Evolutionary conservation across 202 grass and related monocot species (phyloP).

Genomic region (Elaeis oleifera): DNA sequence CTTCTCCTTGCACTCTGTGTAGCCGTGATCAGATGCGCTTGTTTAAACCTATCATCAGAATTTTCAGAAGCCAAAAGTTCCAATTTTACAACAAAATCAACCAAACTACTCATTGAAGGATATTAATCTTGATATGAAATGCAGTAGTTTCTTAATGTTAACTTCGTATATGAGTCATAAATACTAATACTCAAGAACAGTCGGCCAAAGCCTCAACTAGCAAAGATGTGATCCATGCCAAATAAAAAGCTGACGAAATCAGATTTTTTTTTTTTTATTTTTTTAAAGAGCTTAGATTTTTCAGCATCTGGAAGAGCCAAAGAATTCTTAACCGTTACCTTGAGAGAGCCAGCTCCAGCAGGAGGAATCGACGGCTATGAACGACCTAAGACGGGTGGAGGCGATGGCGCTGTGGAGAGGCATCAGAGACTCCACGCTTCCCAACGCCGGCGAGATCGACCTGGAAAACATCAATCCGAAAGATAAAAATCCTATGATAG

Average conservation of each 20-base stretch:
- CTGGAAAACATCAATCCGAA: slow-evolving; percentile 14
- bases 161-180: too few relatives aligned
- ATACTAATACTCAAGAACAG: too few relatives aligned
- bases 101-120: too few relatives aligned
- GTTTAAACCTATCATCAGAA: slow-evolving; percentile 74
- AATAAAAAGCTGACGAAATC: too few relatives aligned
- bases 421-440: slow-evolving; percentile 49
- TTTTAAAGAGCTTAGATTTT: too few relatives aligned
- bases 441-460: slow-evolving; percentile 33
- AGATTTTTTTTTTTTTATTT: too few relatives aligned
- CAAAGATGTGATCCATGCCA: too few relatives aligned
- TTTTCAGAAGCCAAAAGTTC: slow-evolving; percentile 41
- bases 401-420: slow-evolving; percentile 81
- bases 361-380: slow-evolving; percentile 64
- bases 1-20: slow-evolving; percentile 37
- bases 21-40: slow-evolving; percentile 90
- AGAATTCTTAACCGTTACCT: slow-evolving; percentile 27
- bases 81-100: slow-evolving; percentile 2
- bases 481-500: background rate
- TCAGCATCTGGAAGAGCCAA: background rate
- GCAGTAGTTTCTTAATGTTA: too few relatives aligned
- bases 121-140: too few relatives aligned
- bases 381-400: slow-evolving; percentile 52
- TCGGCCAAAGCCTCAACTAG: too few relatives aligned
- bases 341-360: slow-evolving; percentile 83